Base-by-base conservation (phyloP, 208 protist species). In the Herpetomonas samuelpessoai region DNA sequence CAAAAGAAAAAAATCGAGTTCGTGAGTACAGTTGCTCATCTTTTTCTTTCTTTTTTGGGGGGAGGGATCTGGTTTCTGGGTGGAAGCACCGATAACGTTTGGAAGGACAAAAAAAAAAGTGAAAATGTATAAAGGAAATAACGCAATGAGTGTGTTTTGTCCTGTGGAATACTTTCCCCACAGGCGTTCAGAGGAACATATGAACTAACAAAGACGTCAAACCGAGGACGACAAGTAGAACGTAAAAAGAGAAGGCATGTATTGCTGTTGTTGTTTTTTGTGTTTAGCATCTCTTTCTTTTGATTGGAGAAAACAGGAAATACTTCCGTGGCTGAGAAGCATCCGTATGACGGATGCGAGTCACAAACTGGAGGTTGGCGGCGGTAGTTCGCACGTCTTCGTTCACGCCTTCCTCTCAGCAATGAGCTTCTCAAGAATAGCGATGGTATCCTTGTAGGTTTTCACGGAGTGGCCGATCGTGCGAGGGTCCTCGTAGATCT, bases 361-460 rank as follows among this genome's bases (percentile, higher is more conserved):
- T 49, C 38, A 49, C 56, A 51, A 48, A 53, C 21, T 12, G n/a
- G n/a, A 16, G 48, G 26, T 22, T 6, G 16, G 22, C 39, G 26
- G 25, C 49, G 14, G 24, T 39, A 45, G 27, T 46, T 14, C 46
- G 21, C 47, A 22, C 25, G 16, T 24, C 4, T 12, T 19, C 6
- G 16, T 29, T 59, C 56, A 9, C 65, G 54, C 71, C 54, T 88
- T 75, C 24, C 66, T 65, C 29, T 81, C 73, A 10, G 77, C 62
- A 46, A 88, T 71, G 29, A 95, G 39, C 46, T 92, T 88, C 10
- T 89, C 79, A 21, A 98, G 65, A 53, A 96, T 80, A 6, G 62
- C 64, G 46, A 98, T 96, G 6, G 98, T 99, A 63, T 99, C 97
- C 21, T 98, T 89, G 67, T 96, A 98, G 10, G 62, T 89, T 30